Evolutionary conservation across 1,284 basidiomycete species (phyloP).

Genomic region (Pseudozyma hubeiensis): DNA sequence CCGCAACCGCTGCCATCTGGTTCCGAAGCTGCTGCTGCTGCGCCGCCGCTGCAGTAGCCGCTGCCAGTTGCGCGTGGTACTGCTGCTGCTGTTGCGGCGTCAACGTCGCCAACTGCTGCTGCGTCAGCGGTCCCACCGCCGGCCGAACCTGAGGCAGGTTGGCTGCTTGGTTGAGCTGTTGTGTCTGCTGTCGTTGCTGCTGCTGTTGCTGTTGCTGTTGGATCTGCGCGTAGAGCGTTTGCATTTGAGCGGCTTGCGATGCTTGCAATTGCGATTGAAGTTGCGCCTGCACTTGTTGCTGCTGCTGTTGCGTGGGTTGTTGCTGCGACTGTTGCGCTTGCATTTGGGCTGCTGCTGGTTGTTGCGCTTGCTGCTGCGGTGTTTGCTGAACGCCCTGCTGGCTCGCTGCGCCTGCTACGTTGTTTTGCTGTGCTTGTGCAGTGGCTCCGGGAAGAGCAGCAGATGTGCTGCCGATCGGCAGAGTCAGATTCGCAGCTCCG

Average conservation of each 20-base stretch:
- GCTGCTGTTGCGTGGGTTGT: slow-evolving; percentile 13
- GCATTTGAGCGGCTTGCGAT: slow-evolving; percentile 43
- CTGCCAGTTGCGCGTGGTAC: slow-evolving; percentile 43
- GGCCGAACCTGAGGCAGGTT: slow-evolving; percentile 33
- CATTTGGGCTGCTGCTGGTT: slow-evolving; percentile 19
- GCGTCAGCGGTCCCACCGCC: slow-evolving; percentile 28
- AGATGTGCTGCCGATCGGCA: slow-evolving; percentile 23
- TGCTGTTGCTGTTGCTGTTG: slow-evolving; percentile 47
- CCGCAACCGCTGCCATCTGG: slow-evolving; percentile 47
- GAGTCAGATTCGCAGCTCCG: slow-evolving; percentile 9
- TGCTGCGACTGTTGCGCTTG: slow-evolving; percentile 24
- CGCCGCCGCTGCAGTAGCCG: slow-evolving; percentile 42
- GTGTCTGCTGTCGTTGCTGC: slow-evolving; percentile 33
- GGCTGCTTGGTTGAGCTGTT: slow-evolving; percentile 19
- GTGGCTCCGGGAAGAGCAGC: slow-evolving; percentile 14
- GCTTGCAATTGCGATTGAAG: slow-evolving; percentile 33
- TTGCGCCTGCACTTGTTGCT: slow-evolving; percentile 30
- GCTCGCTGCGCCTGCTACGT: slow-evolving; percentile 1
- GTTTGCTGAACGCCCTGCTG: slow-evolving; percentile 20
- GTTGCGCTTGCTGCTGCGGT: slow-evolving; percentile 17
- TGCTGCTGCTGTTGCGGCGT: slow-evolving; percentile 47
- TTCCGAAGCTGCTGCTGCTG: slow-evolving; percentile 48
- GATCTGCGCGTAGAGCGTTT: slow-evolving; percentile 46
- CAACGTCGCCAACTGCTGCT: slow-evolving; percentile 36
- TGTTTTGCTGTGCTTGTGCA: slow-evolving; percentile 24